Base-by-base conservation (phyloP, 2,329 filamentous ascomycete species). In the Botrytis byssoidea region DNA sequence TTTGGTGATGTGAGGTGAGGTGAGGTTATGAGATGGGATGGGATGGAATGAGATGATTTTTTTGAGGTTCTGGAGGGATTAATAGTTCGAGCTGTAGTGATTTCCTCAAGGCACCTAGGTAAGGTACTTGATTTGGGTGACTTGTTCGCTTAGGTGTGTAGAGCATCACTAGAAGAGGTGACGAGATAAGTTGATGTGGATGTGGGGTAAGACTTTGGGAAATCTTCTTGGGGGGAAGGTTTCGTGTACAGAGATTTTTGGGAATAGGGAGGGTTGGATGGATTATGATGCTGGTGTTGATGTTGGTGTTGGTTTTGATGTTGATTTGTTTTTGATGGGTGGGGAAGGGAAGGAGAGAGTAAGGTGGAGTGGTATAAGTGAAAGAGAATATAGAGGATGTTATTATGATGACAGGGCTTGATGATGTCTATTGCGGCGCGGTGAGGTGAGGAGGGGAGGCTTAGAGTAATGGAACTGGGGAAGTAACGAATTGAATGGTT, bases 201-300 rank as follows among this genome's bases (percentile, higher is more conserved):
- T 57, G n/a, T 57, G 51, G 51, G 51, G 51, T 57, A 57, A 8
- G 7, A 14, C 6, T 3, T 9, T 9, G 7, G 29, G n/a, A 29
- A 29, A 6, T 0, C 3, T 9, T 32, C 16, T 25, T 51, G 1
- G 3, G n/a, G 2, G 25, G 51, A 14, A 2, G n/a, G 14, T 8
- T 57, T 1, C 3, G n/a, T 29, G 51, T 29, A 18, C 48, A 57
- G 6, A 32, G 6, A 1, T 1, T 1, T 55, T 55, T 29, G 14
- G n/a, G n/a, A 18, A 7, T 16, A 18, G n/a, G n/a, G n/a, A 18
- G 7, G n/a, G 7, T 4, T n/a, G 48, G 25, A 7, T n/a, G 25
- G 4, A 14, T 14, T 14, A 14, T n/a, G 25, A 25, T n/a, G 25
- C 16, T 14, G 25, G 48, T 7, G 5, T n/a, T 16, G 25, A 4